A percentile compares a stretch with the other conserved stretches of the same genome.
phyloP scores from a whole-genome alignment of 257 asterid genomes.

The Capsicum pubescens region DNA sequence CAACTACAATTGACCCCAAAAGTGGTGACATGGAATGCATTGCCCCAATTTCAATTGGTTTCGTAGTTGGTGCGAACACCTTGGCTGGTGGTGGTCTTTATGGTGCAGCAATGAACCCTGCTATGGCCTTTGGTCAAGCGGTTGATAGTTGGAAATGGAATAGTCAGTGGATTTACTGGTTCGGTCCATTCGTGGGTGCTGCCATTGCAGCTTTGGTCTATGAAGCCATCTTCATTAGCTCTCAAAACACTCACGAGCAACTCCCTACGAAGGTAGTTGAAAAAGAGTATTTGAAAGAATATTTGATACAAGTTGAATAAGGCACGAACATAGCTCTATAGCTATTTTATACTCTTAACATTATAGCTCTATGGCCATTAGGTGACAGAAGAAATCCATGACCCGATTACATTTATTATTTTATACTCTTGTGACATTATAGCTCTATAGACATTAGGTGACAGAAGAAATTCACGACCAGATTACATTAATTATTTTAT shows the following conservation, averaged over 20 bases:
- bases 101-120: slow-evolving; percentile 87
- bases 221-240: slow-evolving; percentile 53
- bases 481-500: too few species aligned
- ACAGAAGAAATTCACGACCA: too few species aligned
- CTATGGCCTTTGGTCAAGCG: slow-evolving; percentile 81
- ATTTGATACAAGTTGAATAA: too few species aligned
- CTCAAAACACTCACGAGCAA: slow-evolving; percentile 54
- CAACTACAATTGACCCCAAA: slow-evolving; percentile 78
- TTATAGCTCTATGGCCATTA: too few species aligned
- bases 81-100: slow-evolving; percentile 71
- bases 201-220: slow-evolving; percentile 68
- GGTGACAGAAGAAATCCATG: too few species aligned
- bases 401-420: too few species aligned
- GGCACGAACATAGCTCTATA: not conserved
- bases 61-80: slow-evolving; percentile 83
- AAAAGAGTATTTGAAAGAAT: not conserved
- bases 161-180: slow-evolving; percentile 37
- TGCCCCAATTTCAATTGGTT: slow-evolving; percentile 76
- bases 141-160: slow-evolving; percentile 81
- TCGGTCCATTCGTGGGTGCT: slow-evolving; percentile 70
- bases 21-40: slow-evolving; percentile 70
- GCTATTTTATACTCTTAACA: too few species aligned
- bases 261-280: slow-evolving; percentile 39
- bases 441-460: too few species aligned
- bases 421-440: too few species aligned